Conservation (phyloP, 2,329 filamentous ascomycete genomes). For the Penicillium psychrosexuale region DNA sequence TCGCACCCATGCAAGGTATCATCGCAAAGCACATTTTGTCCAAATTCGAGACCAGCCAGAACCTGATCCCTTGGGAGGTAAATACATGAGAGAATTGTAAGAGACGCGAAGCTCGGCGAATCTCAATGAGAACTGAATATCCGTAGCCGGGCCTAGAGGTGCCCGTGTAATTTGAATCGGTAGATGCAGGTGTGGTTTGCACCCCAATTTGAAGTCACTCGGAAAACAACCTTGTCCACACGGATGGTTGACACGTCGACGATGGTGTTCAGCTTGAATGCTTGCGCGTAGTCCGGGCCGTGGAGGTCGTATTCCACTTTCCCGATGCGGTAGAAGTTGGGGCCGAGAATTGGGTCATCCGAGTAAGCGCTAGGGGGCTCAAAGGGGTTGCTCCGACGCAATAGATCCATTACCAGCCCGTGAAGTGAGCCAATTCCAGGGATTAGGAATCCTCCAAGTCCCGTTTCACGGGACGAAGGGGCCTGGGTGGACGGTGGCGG, state of each 20-base stretch:
- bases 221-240: constrained; percentile 41
- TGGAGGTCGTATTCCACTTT: constrained; percentile 41
- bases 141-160: constrained; percentile 21
- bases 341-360: constrained; percentile 35
- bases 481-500: background rate
- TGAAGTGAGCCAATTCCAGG: constrained; percentile 26
- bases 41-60: constrained; percentile 3
- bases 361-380: constrained; percentile 35
- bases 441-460: constrained; percentile 10
- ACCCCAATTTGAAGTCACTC: constrained; percentile 46
- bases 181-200: constrained; percentile 46
- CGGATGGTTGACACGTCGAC: constrained; percentile 36
- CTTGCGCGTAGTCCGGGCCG: constrained; percentile 36
- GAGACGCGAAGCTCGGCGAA: background rate
- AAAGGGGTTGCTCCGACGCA: constrained; percentile 29
- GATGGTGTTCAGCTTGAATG: constrained; percentile 38
- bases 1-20: constrained; percentile 21
- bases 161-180: constrained; percentile 45
- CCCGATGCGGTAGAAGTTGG: constrained; percentile 40
- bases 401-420: constrained; percentile 30
- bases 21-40: constrained; percentile 12
- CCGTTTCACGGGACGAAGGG: constrained; percentile 9
- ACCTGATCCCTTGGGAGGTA: background rate
- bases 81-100: constrained; percentile 4
- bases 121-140: background rate